Percentiles rank a stretch among this genome's conserved stretches.
phyloP scores from a whole-genome alignment of 257 asterid genomes.

The Solanum stenotomum region DNA sequence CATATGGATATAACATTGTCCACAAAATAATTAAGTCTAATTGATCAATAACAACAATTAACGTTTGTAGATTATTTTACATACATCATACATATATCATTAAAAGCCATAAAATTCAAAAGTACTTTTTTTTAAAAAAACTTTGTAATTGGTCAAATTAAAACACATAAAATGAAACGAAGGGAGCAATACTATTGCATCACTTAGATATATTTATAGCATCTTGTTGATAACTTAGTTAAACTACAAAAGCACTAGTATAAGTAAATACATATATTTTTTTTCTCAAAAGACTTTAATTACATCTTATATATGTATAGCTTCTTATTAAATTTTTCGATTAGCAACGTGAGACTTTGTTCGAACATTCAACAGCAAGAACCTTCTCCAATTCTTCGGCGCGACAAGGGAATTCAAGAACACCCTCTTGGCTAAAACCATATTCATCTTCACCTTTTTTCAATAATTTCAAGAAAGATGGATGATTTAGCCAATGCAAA shows the following conservation, averaged over 20 bases:
- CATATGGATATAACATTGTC: background rate
- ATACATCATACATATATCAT: background rate
- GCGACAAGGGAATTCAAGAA: conserved; percentile 21
- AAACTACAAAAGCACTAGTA: background rate
- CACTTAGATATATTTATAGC: background rate
- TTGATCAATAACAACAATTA: background rate
- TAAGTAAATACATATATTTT: background rate
- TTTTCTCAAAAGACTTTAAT: background rate
- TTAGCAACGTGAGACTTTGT: background rate
- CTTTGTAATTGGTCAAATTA: background rate
- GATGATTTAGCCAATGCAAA: conserved; percentile 11
- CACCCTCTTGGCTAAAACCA: conserved; percentile 17
- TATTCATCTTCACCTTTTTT: conserved; percentile 25
- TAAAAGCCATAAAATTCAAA: background rate
- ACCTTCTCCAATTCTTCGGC: conserved; percentile 17
- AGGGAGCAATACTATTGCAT: background rate
- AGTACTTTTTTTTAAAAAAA: background rate
- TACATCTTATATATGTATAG: background rate
- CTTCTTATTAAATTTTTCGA: background rate
- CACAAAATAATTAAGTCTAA: background rate
- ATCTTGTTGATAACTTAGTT: background rate
- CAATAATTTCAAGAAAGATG: conserved; percentile 19
- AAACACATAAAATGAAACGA: background rate
- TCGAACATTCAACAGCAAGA: background rate
- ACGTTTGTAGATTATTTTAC: too few species aligned